Evolutionary conservation across 768 basidiomycete genomes (phyloP).

Genomic region (Neoboletus magnificus): DNA sequence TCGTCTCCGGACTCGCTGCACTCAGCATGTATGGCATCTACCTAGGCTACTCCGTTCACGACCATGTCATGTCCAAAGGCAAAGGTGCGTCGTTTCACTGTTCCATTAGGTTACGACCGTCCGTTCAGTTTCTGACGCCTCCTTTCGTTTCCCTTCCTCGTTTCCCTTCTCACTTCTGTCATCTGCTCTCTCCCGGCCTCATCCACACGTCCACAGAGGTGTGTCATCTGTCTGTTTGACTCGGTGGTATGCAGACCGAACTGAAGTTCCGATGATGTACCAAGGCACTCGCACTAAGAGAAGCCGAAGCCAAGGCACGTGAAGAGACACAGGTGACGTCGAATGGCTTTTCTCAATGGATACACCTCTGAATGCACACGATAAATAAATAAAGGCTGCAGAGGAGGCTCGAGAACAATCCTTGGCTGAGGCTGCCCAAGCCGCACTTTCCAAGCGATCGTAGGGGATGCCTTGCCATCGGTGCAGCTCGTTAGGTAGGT

Average conservation of each 20-base stretch:
- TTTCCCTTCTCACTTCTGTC: too few species aligned
- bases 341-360: neutral
- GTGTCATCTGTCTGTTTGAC: neutral
- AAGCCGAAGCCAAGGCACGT: conserved; percentile 19
- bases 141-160: too few species aligned
- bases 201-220: conserved; percentile 16
- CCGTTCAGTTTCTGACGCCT: neutral
- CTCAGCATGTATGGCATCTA: conserved; percentile 31
- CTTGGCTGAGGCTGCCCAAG: conserved; percentile 32
- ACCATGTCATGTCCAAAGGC: conserved; percentile 30
- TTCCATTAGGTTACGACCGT: neutral
- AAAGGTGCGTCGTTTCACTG: conserved; percentile 24
- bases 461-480: neutral
- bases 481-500: neutral
- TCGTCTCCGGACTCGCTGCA: conserved; percentile 29
- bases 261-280: neutral
- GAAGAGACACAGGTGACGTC: conserved; percentile 15
- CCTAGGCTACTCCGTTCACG: conserved; percentile 31
- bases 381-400: conserved; percentile 17
- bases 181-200: too few species aligned
- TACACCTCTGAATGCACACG: neutral
- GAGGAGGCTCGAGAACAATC: conserved; percentile 30
- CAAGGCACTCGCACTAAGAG: conserved; percentile 23
- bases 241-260: neutral
- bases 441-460: conserved; percentile 18